These are phyloP conservation scores for Lentinula novae-zelandiae DNA, from an alignment of 1,284 basidiomycete species.

Conservation along the genomic window DNA sequence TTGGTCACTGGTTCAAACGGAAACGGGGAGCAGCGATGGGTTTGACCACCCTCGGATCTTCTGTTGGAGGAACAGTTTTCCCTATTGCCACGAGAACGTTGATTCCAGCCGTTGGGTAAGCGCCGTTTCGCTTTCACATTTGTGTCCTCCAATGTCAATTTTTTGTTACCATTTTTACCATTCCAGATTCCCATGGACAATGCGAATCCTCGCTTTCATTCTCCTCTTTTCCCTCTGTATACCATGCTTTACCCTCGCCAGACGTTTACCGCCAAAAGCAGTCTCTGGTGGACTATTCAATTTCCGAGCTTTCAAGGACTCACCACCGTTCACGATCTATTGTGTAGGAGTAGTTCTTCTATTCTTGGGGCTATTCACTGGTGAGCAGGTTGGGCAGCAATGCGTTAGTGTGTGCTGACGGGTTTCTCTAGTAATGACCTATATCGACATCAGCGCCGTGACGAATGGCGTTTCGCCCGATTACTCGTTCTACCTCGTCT, in stretches of 20 bases:
- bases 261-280: constrained; percentile 37
- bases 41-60: constrained; percentile 34
- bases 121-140: neutral
- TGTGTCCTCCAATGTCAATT: neutral
- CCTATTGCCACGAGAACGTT: constrained; percentile 38
- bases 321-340: constrained; percentile 30
- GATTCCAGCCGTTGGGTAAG: constrained; percentile 35
- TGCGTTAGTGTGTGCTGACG: too few species aligned
- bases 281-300: constrained; percentile 36
- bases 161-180: neutral
- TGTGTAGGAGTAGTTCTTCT: constrained; percentile 29
- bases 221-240: constrained; percentile 30
- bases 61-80: constrained; percentile 36
- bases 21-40: constrained; percentile 28
- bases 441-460: constrained; percentile 40
- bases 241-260: constrained; percentile 33
- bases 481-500: constrained; percentile 42
- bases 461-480: constrained; percentile 31
- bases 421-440: constrained; percentile 38
- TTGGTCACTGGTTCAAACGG: constrained; percentile 44
- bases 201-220: constrained; percentile 42
- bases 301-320: constrained; percentile 32
- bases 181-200: constrained; percentile 43
- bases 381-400: constrained; percentile 21
- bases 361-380: constrained; percentile 52